phyloP scores from a whole-genome alignment of 139 green algal species.

The Ettlia oleoabundans region DNA sequence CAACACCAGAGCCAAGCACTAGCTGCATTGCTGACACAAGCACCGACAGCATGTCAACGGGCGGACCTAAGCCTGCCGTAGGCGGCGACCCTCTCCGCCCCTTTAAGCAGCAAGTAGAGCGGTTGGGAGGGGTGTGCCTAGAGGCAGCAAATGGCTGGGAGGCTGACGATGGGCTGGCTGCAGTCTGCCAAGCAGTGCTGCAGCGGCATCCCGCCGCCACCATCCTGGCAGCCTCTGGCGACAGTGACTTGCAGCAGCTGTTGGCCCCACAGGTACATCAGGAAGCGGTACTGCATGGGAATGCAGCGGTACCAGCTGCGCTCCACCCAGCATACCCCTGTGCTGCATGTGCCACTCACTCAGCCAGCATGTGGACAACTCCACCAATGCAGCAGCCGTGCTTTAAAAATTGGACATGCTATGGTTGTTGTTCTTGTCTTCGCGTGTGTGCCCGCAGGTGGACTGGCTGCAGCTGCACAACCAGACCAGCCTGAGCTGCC shows the following conservation, averaged over 20 bases:
- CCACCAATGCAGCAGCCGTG: no score
- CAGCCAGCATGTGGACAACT: no score
- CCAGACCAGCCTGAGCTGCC: not conserved
- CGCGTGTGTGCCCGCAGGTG: no score
- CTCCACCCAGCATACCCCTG: no score
- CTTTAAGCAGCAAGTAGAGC: not conserved
- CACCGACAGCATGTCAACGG: not conserved
- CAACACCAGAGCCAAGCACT: not conserved
- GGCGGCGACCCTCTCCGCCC: constrained; percentile 12
- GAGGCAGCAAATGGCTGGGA: constrained; percentile 23
- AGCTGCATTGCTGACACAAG: not conserved
- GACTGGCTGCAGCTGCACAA: constrained; percentile 27
- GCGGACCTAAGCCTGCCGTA: not conserved
- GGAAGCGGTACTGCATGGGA: no score
- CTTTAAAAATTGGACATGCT: no score
- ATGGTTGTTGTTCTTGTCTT: no score
- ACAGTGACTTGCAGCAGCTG: constrained; percentile 38
- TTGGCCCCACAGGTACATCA: constrained; percentile 14
- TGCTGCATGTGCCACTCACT: no score
- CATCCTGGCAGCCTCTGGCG: constrained; percentile 2
- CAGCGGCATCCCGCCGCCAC: not conserved
- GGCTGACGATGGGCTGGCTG: constrained; percentile 30
- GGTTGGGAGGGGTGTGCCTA: constrained; percentile 13
- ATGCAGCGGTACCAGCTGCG: no score
- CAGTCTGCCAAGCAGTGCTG: not conserved